phyloP scores from a whole-genome alignment of 495 filamentous ascomycete species.

The Neurospora hispaniola region DNA sequence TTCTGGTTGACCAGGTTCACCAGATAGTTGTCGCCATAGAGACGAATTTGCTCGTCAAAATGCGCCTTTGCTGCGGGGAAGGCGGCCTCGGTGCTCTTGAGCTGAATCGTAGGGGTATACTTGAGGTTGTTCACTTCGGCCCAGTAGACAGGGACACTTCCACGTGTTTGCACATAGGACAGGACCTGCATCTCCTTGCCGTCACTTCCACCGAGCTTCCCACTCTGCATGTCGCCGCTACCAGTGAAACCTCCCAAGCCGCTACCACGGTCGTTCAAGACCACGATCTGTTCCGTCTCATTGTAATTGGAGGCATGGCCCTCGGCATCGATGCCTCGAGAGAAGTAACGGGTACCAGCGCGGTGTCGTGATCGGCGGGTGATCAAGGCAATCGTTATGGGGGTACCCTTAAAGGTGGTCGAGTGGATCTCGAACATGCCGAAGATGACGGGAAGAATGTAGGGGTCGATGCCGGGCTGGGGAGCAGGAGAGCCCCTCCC shows the following conservation, averaged over 20 bases:
- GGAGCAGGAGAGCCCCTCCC: constrained; percentile 47
- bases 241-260: constrained; percentile 75
- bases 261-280: constrained; percentile 66
- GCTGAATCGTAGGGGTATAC: constrained; percentile 80
- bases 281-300: constrained; percentile 85
- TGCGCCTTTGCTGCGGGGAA: constrained; percentile 68
- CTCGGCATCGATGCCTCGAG: constrained; percentile 81
- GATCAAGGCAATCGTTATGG: constrained; percentile 77
- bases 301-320: constrained; percentile 98
- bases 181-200: constrained; percentile 75
- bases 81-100: constrained; percentile 76
- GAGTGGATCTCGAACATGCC: constrained; percentile 82
- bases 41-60: constrained; percentile 80
- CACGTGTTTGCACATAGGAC: constrained; percentile 90
- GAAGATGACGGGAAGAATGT: constrained; percentile 88
- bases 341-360: constrained; percentile 87
- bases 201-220: constrained; percentile 43
- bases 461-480: constrained; percentile 76
- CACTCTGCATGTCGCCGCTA: constrained; percentile 61
- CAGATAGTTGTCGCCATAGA: constrained; percentile 93
- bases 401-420: constrained; percentile 69
- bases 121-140: constrained; percentile 83
- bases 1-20: constrained; percentile 96
- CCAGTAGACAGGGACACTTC: constrained; percentile 92
- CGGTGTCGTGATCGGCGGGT: constrained; percentile 77